phyloP scores from a whole-genome alignment of 129 eudicot species.

The Daucus carota region DNA sequence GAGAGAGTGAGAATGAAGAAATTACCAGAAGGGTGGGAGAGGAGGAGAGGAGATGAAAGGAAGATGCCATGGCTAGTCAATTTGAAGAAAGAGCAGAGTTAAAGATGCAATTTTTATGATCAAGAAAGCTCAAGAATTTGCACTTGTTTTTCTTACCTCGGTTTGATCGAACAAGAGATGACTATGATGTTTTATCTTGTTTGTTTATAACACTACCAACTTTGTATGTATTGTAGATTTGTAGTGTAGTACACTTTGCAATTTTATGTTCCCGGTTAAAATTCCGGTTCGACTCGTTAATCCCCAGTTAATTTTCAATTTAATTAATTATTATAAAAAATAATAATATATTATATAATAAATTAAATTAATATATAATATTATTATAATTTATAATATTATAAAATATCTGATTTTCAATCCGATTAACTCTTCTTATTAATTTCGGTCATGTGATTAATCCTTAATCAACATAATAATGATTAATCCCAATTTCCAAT shows the following conservation, averaged over 20 bases:
- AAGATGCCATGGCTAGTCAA: conserved; percentile 43
- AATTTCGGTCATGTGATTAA: too few species aligned
- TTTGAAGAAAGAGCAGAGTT: neutral
- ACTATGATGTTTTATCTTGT: neutral
- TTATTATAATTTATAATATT: too few species aligned
- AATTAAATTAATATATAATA: too few species aligned
- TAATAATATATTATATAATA: too few species aligned
- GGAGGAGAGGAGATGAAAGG: conserved; percentile 49
- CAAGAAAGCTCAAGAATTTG: neutral
- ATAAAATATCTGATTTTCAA: too few species aligned
- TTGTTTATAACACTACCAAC: neutral
- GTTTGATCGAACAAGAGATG: conserved; percentile 9
- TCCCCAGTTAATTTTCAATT: too few species aligned
- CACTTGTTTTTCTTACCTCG: neutral
- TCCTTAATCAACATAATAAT: too few species aligned
- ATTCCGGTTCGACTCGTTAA: too few species aligned
- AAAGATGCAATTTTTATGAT: neutral
- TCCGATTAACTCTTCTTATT: too few species aligned
- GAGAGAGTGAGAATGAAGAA: conserved; percentile 1
- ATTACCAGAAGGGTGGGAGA: conserved; percentile 53
- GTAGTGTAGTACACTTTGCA: neutral
- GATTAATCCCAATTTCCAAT: too few species aligned
- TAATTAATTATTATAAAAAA: too few species aligned
- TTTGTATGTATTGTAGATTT: neutral
- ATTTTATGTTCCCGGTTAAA: too few species aligned